phyloP scores from a whole-genome alignment of 768 basidiomycete genomes.

The Pisolithus orientalis region DNA sequence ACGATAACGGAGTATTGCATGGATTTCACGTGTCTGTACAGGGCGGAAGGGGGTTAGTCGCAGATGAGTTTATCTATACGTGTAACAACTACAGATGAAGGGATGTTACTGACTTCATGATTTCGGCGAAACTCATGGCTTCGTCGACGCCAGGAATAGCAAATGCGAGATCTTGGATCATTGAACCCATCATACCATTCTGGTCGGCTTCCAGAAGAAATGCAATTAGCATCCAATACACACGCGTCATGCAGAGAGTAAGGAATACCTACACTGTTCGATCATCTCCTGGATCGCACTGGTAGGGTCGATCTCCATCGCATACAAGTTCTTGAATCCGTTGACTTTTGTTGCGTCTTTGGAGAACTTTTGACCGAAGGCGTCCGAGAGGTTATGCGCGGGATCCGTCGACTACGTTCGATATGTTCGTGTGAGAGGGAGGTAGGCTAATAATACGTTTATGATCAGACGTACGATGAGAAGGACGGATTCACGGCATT shows the following conservation, averaged over 20 bases:
- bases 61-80: not conserved
- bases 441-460: no score
- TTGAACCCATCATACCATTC: constrained; percentile 94
- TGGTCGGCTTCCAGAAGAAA: constrained; percentile 52
- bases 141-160: constrained; percentile 99
- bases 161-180: constrained; percentile 99
- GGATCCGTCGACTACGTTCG: constrained; percentile 86
- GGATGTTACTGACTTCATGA: constrained; percentile 81
- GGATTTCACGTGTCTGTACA: constrained; percentile 89
- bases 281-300: constrained; percentile 99
- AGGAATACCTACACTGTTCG: constrained; percentile 67
- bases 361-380: constrained; percentile 98
- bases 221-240: no score
- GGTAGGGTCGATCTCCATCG: constrained; percentile 99
- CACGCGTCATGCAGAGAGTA: no score
- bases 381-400: constrained; percentile 98
- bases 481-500: constrained; percentile 88
- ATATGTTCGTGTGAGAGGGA: not conserved
- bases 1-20: constrained; percentile 99
- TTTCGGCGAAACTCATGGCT: constrained; percentile 99
- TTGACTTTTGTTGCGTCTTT: constrained; percentile 99
- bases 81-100: not conserved
- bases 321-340: constrained; percentile 92
- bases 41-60: no score
- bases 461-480: constrained; percentile 66